Conservation (phyloP, 2,329 filamentous ascomycete species). For the Fonsecaea pugnacius region DNA sequence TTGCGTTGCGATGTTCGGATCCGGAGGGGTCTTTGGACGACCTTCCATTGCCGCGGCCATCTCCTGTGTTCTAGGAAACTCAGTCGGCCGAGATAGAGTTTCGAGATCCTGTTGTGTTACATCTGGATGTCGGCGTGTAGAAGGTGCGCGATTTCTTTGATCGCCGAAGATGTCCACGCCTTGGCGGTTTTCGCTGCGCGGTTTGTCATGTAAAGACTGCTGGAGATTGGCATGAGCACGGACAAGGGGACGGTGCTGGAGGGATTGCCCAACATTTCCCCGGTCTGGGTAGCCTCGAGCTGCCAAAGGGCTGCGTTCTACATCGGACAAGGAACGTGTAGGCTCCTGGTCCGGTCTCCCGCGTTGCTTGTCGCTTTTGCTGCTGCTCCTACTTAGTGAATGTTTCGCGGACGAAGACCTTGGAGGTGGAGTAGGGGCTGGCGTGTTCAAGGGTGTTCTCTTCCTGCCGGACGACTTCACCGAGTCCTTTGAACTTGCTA, state of each 20-base stretch:
- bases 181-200: slow-evolving; percentile 69
- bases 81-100: not conserved
- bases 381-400: slow-evolving; percentile 32
- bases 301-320: slow-evolving; percentile 23
- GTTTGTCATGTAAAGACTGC: slow-evolving; percentile 42
- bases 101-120: slow-evolving; percentile 47
- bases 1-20: not conserved
- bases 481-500: slow-evolving; percentile 36
- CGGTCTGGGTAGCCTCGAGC: slow-evolving; percentile 35
- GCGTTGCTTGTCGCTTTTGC: slow-evolving; percentile 25
- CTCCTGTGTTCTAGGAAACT: not conserved
- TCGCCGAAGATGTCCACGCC: slow-evolving; percentile 66
- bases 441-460: slow-evolving; percentile 39
- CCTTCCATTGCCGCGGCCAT: not conserved
- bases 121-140: slow-evolving; percentile 50
- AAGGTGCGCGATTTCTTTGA: slow-evolving; percentile 63
- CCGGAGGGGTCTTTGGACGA: slow-evolving; percentile 6
- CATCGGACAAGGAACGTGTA: slow-evolving; percentile 13
- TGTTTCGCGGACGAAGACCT: slow-evolving; percentile 36
- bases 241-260: slow-evolving; percentile 34
- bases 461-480: slow-evolving; percentile 39
- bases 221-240: slow-evolving; percentile 38
- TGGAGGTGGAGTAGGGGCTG: slow-evolving; percentile 38
- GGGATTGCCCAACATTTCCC: slow-evolving; percentile 34
- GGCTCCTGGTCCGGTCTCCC: slow-evolving; percentile 11